These are phyloP conservation scores for Eimeria praecox DNA, from an alignment of 169 alveolate genomes.

Conservation along the genomic window DNA sequence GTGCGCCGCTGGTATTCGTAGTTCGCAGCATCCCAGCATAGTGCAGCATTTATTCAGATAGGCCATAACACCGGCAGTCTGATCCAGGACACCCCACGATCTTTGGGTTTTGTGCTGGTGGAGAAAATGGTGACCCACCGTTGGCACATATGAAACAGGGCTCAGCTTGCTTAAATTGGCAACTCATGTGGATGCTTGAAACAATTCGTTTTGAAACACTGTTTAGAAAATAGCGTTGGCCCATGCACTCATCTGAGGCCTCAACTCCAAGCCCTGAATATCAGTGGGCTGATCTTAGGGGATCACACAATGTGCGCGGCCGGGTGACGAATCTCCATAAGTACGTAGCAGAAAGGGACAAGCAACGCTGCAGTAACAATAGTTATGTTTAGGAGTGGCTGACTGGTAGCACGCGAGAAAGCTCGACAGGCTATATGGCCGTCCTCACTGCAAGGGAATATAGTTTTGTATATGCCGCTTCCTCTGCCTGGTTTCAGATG, in stretches of 20 bases:
- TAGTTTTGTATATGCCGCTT: not conserved
- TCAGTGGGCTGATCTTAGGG: not conserved
- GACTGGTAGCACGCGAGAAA: not conserved
- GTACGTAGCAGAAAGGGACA: not conserved
- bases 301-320: not conserved
- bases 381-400: not conserved
- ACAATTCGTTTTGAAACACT: too few species aligned
- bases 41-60: too few species aligned
- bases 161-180: too few species aligned
- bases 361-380: not conserved
- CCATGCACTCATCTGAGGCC: not conserved
- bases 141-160: too few species aligned
- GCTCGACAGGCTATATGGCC: not conserved
- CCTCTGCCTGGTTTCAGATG: not conserved
- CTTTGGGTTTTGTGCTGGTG: too few species aligned
- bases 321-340: not conserved
- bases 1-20: too few species aligned
- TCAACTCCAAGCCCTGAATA: not conserved
- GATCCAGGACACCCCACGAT: too few species aligned
- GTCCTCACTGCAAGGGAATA: not conserved
- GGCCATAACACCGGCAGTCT: too few species aligned
- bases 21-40: too few species aligned
- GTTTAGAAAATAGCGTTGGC: not conserved
- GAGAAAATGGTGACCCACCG: too few species aligned
- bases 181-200: too few species aligned